phyloP scores from a whole-genome alignment of 2,329 filamentous ascomycete species.

The Keithomyces neogunnii region DNA sequence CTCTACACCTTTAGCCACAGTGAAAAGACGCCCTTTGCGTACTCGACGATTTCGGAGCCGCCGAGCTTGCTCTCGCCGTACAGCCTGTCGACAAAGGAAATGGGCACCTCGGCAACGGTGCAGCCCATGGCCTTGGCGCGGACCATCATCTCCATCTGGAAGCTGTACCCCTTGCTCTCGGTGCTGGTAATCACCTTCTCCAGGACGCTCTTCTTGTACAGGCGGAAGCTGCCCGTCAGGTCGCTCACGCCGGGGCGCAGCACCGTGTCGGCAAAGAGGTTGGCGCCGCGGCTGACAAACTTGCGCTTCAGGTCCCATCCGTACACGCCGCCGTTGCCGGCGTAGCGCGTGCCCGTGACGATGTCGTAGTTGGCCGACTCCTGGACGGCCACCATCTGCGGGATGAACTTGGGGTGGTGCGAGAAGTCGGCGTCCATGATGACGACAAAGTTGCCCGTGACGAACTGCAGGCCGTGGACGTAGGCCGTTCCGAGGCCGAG shows the following conservation, averaged over 20 bases:
- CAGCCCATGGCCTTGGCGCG: conserved; percentile 93
- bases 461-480: conserved; percentile 86
- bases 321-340: conserved; percentile 79
- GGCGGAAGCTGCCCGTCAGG: conserved; percentile 84
- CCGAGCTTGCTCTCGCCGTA: conserved; percentile 95
- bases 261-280: conserved; percentile 92
- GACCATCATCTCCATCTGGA: conserved; percentile 99
- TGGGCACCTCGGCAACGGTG: conserved; percentile 90
- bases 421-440: conserved; percentile 99
- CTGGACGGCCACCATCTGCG: conserved; percentile 82
- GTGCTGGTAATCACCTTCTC: conserved; percentile 85
- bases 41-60: conserved; percentile 92
- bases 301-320: conserved; percentile 95
- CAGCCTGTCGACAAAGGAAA: conserved; percentile 88
- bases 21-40: conserved; percentile 74
- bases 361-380: conserved; percentile 78
- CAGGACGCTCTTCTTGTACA: conserved; percentile 88
- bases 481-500: conserved; percentile 96
- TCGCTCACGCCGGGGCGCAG: conserved; percentile 90
- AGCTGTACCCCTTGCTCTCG: conserved; percentile 94
- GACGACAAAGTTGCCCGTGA: conserved; percentile 88
- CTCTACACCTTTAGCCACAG: conserved; percentile 68
- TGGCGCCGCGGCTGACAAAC: conserved; percentile 77
- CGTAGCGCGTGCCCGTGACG: conserved; percentile 92
- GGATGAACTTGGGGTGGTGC: conserved; percentile 98